These are phyloP conservation scores for Epichloe sibirici DNA, from an alignment of 2,329 filamentous ascomycete genomes.

Conservation along the genomic window DNA sequence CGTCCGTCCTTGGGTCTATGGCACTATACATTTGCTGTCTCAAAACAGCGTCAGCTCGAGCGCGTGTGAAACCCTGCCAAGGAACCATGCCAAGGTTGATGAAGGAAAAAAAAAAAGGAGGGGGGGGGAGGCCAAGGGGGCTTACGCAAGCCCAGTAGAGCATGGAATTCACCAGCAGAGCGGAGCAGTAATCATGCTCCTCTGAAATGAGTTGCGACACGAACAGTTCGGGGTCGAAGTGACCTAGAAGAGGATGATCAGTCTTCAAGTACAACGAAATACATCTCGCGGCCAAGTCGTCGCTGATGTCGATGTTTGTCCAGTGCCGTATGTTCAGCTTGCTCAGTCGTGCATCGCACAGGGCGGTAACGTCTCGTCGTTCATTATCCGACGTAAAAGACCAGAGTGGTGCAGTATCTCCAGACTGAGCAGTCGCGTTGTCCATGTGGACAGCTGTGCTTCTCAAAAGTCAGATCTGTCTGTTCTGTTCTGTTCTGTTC, in stretches of 20 bases:
- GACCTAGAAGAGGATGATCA: constrained; percentile 25
- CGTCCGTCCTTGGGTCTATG: constrained; percentile 15
- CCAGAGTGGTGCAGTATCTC: not conserved
- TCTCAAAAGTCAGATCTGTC: not conserved
- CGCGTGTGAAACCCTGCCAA: not conserved
- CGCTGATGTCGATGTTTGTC: constrained; percentile 19
- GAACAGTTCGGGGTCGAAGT: constrained; percentile 23
- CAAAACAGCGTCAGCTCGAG: not conserved
- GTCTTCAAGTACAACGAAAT: constrained; percentile 24
- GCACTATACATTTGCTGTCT: constrained; percentile 23
- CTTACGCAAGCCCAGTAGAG: constrained; percentile 24
- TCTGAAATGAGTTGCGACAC: constrained; percentile 18
- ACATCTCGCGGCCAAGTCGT: constrained; percentile 17
- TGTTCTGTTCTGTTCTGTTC: too few relatives aligned
- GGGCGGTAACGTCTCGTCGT: not conserved
- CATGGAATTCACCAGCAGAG: constrained; percentile 22
- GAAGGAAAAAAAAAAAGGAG: not conserved
- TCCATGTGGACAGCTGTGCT: not conserved
- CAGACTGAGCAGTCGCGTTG: not conserved
- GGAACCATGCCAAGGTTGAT: not conserved
- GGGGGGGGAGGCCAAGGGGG: not conserved
- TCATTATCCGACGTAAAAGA: too few relatives aligned
- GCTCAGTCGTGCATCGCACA: constrained; percentile 17
- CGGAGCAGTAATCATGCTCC: constrained; percentile 17
- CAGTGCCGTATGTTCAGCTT: constrained; percentile 17